These are phyloP conservation scores for Melanomma pulvis-pyrius DNA, from an alignment of 495 filamentous ascomycete genomes.

Conservation along the genomic window DNA sequence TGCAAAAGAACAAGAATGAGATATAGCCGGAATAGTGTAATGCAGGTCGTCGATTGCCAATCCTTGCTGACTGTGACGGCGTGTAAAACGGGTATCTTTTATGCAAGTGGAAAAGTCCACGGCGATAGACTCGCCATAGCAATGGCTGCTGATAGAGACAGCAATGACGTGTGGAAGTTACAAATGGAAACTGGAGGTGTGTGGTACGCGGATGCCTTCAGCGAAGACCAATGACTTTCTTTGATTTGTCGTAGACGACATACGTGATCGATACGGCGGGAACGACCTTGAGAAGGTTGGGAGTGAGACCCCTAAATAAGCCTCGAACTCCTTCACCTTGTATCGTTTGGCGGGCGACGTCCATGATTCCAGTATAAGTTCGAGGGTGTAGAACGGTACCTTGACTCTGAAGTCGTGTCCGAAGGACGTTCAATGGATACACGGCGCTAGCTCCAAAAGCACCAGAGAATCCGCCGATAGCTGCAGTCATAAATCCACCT, in stretches of 20 bases:
- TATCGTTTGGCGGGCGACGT: constrained; percentile 81
- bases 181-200: neutral
- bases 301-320: constrained; percentile 92
- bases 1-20: neutral
- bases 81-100: constrained; percentile 26
- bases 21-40: neutral
- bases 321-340: constrained; percentile 81
- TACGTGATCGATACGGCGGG: constrained; percentile 95
- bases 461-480: constrained; percentile 85
- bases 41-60: neutral
- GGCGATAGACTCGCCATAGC: neutral
- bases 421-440: constrained; percentile 92
- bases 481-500: constrained; percentile 75
- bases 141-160: neutral
- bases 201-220: constrained; percentile 43
- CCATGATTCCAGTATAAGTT: constrained; percentile 84
- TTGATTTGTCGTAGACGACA: constrained; percentile 95
- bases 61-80: neutral
- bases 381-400: constrained; percentile 88
- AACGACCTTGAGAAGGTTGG: constrained; percentile 94
- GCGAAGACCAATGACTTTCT: constrained; percentile 71
- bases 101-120: constrained; percentile 14
- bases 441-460: constrained; percentile 92
- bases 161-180: neutral
- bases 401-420: constrained; percentile 92